These are phyloP conservation scores for Ceratobasidium sp. DNA, from an alignment of 1,284 basidiomycete genomes.

Conservation along the genomic window DNA sequence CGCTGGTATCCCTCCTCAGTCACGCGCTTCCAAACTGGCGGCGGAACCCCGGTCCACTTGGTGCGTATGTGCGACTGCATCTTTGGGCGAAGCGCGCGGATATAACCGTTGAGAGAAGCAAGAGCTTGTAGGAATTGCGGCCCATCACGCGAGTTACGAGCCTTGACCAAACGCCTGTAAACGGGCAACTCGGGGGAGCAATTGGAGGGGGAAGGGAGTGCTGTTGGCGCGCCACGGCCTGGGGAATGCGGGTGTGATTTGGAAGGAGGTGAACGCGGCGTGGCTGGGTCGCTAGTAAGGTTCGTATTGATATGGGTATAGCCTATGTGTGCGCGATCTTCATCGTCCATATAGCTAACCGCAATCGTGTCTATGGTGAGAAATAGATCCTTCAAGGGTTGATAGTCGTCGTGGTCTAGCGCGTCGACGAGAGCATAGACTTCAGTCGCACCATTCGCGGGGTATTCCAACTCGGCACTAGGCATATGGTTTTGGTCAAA, in stretches of 20 bases:
- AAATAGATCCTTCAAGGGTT: conserved; percentile 47
- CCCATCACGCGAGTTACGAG: conserved; percentile 45
- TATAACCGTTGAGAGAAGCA: conserved; percentile 38
- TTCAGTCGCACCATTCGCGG: conserved; percentile 43
- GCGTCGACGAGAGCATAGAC: conserved; percentile 33
- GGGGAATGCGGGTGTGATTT: conserved; percentile 35
- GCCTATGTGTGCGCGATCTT: conserved; percentile 45
- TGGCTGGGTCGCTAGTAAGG: conserved; percentile 5
- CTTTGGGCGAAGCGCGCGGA: conserved; percentile 41
- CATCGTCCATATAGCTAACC: conserved; percentile 45
- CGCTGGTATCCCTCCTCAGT: conserved; percentile 47
- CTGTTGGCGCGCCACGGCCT: not conserved
- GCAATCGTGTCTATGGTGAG: conserved; percentile 46
- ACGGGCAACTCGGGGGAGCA: conserved; percentile 24
- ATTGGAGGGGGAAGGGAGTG: conserved; percentile 8
- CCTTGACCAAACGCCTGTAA: conserved; percentile 42
- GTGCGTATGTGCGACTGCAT: conserved; percentile 41
- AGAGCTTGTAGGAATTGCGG: conserved; percentile 46
- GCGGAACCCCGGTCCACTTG: conserved; percentile 44
- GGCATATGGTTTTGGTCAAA: conserved; percentile 40
- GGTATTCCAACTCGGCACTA: conserved; percentile 45
- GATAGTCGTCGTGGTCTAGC: conserved; percentile 47
- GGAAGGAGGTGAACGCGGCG: conserved; percentile 31
- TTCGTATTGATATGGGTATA: conserved; percentile 16
- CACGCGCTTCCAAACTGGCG: conserved; percentile 45